phyloP scores from a whole-genome alignment of 2,329 filamentous ascomycete genomes.

The Penicillium brevicompactum region DNA sequence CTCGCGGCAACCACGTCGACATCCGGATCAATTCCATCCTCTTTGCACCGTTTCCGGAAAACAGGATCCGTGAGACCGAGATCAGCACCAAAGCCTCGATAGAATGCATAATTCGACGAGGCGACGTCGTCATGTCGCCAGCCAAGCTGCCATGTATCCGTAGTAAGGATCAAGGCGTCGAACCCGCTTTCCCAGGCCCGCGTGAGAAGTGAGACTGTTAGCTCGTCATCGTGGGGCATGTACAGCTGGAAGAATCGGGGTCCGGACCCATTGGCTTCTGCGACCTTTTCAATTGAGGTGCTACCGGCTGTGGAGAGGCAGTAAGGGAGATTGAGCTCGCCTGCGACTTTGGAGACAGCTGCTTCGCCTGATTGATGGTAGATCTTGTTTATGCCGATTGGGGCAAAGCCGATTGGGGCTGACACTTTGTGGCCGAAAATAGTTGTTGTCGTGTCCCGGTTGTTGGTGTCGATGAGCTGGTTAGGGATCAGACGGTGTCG shows the following conservation, averaged over 20 bases:
- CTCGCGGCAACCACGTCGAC: slow-evolving; percentile 57
- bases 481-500: slow-evolving; percentile 64
- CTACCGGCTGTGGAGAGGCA: slow-evolving; percentile 61
- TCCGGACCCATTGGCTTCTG: slow-evolving; percentile 54
- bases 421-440: slow-evolving; percentile 64
- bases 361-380: slow-evolving; percentile 62
- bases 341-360: slow-evolving; percentile 61
- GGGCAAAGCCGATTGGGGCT: slow-evolving; percentile 66
- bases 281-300: slow-evolving; percentile 61
- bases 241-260: slow-evolving; percentile 66
- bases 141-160: slow-evolving; percentile 66
- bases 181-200: slow-evolving; percentile 59
- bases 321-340: slow-evolving; percentile 62
- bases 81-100: slow-evolving; percentile 60
- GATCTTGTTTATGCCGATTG: slow-evolving; percentile 67
- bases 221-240: slow-evolving; percentile 63
- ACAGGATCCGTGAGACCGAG: slow-evolving; percentile 62
- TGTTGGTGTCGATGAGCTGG: slow-evolving; percentile 63
- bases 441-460: slow-evolving; percentile 57
- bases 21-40: slow-evolving; percentile 56
- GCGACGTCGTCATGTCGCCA: slow-evolving; percentile 63
- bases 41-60: slow-evolving; percentile 56
- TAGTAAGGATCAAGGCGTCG: slow-evolving; percentile 60
- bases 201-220: slow-evolving; percentile 59
- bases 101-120: slow-evolving; percentile 64